Evolutionary conservation across 805 yeast species (phyloP).

Genomic region (Barnettozyma pratensis): DNA sequence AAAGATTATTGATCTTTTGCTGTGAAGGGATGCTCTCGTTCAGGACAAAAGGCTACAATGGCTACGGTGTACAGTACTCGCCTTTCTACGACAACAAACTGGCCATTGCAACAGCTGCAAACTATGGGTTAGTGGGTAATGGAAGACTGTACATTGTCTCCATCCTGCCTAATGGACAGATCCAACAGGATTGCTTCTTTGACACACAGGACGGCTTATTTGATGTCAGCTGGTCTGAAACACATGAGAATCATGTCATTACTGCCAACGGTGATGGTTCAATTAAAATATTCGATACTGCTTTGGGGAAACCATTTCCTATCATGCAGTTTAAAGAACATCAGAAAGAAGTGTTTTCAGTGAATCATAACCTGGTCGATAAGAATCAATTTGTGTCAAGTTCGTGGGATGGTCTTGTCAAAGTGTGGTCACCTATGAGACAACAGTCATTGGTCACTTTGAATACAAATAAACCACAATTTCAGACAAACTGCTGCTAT

Average conservation of each 20-base stretch:
- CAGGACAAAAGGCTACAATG: slow-evolving; percentile 77
- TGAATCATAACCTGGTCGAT: slow-evolving; percentile 69
- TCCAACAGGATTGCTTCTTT: slow-evolving; percentile 51
- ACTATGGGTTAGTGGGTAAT: slow-evolving; percentile 92
- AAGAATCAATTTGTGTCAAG: slow-evolving; percentile 67
- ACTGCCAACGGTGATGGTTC: slow-evolving; percentile 91
- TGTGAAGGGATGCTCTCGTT: slow-evolving; percentile 53
- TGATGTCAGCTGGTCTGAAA: slow-evolving; percentile 86
- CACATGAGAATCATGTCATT: slow-evolving; percentile 79
- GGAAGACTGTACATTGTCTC: slow-evolving; percentile 73
- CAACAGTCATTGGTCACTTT: slow-evolving; percentile 54
- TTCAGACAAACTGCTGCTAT: slow-evolving; percentile 58
- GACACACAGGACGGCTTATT: slow-evolving; percentile 93
- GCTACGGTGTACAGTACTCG: slow-evolving; percentile 83
- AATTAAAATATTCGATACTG: slow-evolving; percentile 72
- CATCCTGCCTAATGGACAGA: slow-evolving; percentile 61
- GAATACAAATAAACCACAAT: slow-evolving; percentile 27
- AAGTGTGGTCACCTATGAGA: slow-evolving; percentile 69
- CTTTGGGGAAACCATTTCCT: slow-evolving; percentile 57
- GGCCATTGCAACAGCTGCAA: slow-evolving; percentile 88
- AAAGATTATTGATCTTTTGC: too few relatives aligned
- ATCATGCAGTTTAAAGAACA: slow-evolving; percentile 76
- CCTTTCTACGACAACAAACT: slow-evolving; percentile 87
- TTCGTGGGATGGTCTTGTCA: slow-evolving; percentile 91
- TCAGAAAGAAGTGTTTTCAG: slow-evolving; percentile 63